These are phyloP conservation scores for Penicillium concentricum DNA, from an alignment of 2,329 filamentous ascomycete genomes.

Conservation along the genomic window DNA sequence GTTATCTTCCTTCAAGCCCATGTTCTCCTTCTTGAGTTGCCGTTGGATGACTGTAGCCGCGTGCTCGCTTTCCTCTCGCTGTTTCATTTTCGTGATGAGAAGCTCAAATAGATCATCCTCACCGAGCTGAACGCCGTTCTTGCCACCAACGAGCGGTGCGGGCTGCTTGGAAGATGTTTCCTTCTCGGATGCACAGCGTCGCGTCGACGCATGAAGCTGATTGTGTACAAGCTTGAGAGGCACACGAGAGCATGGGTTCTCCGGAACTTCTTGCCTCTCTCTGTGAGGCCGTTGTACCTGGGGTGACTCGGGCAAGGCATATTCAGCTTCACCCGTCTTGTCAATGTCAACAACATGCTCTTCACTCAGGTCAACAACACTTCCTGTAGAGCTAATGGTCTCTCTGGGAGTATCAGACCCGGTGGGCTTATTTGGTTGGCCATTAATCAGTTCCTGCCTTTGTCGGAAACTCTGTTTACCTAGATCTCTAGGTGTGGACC, in stretches of 20 bases:
- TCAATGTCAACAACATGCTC: neutral
- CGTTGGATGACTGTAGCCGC: conserved; percentile 20
- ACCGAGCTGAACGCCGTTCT: conserved; percentile 16
- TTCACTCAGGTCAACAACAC: no score
- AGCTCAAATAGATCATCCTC: conserved; percentile 40
- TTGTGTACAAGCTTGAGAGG: conserved; percentile 1
- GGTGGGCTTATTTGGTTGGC: neutral
- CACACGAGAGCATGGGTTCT: neutral
- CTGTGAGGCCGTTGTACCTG: neutral
- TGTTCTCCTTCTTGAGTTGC: conserved; percentile 29
- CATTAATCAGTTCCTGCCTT: neutral
- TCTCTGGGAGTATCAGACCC: neutral
- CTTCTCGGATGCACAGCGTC: conserved; percentile 2
- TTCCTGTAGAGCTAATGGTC: neutral
- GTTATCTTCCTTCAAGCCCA: conserved; percentile 29
- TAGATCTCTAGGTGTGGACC: neutral
- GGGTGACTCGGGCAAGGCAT: neutral
- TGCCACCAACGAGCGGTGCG: neutral
- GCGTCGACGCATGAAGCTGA: conserved; percentile 17
- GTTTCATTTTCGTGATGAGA: conserved; percentile 34
- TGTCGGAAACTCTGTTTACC: no score
- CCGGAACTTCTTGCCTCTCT: neutral
- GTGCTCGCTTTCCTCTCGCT: conserved; percentile 36
- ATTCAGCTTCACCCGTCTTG: neutral
- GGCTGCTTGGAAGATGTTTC: conserved; percentile 1